Conservation (phyloP, 495 filamentous ascomycete genomes). For the Penicillium taxi region DNA sequence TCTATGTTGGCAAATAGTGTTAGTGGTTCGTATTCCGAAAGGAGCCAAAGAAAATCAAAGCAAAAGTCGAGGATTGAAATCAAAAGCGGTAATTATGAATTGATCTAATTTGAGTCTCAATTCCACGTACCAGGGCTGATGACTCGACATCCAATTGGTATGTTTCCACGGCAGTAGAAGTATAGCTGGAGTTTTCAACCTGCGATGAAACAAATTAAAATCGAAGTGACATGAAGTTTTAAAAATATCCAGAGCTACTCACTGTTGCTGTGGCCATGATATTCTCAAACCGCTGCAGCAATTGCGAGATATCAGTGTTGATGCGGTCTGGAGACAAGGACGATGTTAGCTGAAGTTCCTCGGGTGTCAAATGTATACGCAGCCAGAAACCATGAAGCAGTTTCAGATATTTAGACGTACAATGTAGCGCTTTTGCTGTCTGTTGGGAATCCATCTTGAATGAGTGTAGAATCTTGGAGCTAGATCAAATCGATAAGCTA, state of each 20-base stretch:
- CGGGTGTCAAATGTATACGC: too few relatives aligned
- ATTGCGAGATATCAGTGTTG: slow-evolving; percentile 44
- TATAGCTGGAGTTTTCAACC: slow-evolving; percentile 33
- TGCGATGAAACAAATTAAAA: slow-evolving; percentile 8
- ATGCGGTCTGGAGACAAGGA: slow-evolving; percentile 39
- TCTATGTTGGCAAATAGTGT: slow-evolving; percentile 25
- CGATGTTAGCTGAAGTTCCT: slow-evolving; percentile 9
- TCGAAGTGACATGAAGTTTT: not conserved
- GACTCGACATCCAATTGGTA: slow-evolving; percentile 59
- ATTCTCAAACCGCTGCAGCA: slow-evolving; percentile 55
- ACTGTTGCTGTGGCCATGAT: slow-evolving; percentile 53
- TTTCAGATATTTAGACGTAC: slow-evolving; percentile 15
- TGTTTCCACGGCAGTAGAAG: slow-evolving; percentile 47
- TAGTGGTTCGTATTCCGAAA: too few relatives aligned
- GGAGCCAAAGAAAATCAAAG: too few relatives aligned
- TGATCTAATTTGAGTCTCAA: too few relatives aligned
- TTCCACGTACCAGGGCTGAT: slow-evolving; percentile 47
- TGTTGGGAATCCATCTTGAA: slow-evolving; percentile 33
- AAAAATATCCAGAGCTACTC: slow-evolving; percentile 1
- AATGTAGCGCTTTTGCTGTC: slow-evolving; percentile 31
- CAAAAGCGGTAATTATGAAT: too few relatives aligned
- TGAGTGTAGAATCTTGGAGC: too few relatives aligned
- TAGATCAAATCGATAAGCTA: too few relatives aligned
- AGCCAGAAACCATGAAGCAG: not conserved
- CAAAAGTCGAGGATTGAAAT: too few relatives aligned